Conservation (phyloP, 2,329 filamentous ascomycete species). For the Ilyonectria destructans region DNA sequence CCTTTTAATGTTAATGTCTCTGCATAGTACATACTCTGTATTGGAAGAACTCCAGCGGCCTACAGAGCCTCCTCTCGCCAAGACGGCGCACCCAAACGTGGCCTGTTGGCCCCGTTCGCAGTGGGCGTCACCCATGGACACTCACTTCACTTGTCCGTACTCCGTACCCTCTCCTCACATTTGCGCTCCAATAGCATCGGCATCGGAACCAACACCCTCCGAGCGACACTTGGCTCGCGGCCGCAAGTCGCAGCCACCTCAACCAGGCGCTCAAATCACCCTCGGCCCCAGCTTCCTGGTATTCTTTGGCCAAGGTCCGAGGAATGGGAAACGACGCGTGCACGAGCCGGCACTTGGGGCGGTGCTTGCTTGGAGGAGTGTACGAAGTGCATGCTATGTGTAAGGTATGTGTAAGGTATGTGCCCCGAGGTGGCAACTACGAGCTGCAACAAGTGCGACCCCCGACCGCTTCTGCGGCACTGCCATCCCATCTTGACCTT, state of each 20-base stretch:
- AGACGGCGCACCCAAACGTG: background rate
- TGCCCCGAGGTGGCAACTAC: constrained; percentile 7
- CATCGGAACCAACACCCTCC: constrained; percentile 8
- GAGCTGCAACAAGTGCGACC: constrained; percentile 15
- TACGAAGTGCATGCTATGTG: background rate
- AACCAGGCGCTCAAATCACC: constrained; percentile 6
- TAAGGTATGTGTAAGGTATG: constrained; percentile 1
- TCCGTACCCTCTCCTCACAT: constrained; percentile 10
- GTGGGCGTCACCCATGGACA: constrained; percentile 5
- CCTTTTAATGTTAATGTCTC: background rate
- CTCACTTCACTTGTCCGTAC: background rate
- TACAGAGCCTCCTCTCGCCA: constrained; percentile 2
- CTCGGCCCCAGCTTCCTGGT: background rate
- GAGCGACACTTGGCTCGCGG: constrained; percentile 4
- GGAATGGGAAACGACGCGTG: constrained; percentile 19
- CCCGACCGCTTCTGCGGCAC: constrained; percentile 12
- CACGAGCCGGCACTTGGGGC: constrained; percentile 22
- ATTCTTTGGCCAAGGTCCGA: constrained; percentile 9
- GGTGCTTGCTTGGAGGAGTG: background rate
- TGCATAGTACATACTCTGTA: background rate
- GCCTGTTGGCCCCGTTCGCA: constrained; percentile 15
- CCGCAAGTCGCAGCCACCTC: constrained; percentile 16
- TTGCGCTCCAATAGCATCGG: constrained; percentile 31
- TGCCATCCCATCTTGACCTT: constrained; percentile 21
- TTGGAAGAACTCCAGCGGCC: constrained; percentile 1